These are phyloP conservation scores for Colletotrichum noveboracense DNA, from an alignment of 2,329 filamentous ascomycete species.

Conservation along the genomic window DNA sequence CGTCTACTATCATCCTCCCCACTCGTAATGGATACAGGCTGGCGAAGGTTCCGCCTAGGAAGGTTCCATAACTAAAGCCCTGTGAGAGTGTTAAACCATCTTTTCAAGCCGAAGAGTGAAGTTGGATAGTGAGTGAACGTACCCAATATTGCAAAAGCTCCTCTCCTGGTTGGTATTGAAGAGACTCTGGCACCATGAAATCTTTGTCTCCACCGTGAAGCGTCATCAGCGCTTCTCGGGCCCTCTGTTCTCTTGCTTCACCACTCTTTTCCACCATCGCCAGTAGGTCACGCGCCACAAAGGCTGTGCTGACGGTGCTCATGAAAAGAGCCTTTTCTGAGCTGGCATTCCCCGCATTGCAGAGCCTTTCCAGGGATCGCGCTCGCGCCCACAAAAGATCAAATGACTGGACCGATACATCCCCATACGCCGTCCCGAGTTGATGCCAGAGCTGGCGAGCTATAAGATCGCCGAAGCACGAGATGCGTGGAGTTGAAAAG, in stretches of 20 bases:
- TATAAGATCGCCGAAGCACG: neutral
- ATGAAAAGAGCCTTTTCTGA: neutral
- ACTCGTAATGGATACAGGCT: conserved; percentile 39
- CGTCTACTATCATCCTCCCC: conserved; percentile 46
- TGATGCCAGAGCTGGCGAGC: neutral
- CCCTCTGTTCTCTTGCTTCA: conserved; percentile 23
- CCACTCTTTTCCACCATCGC: conserved; percentile 46
- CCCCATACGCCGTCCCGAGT: neutral
- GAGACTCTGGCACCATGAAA: neutral
- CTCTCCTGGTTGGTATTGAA: neutral
- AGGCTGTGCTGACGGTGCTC: conserved; percentile 35
- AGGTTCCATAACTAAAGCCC: conserved; percentile 51
- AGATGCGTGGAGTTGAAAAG: neutral
- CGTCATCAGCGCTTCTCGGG: neutral
- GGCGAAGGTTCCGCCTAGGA: conserved; percentile 39
- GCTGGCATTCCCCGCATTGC: neutral
- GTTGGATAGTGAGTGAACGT: neutral
- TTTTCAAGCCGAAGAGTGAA: neutral
- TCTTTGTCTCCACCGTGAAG: neutral
- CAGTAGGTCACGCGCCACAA: conserved; percentile 48
- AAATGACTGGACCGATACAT: neutral
- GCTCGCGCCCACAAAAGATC: neutral
- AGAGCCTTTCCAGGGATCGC: neutral
- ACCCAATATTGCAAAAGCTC: neutral
- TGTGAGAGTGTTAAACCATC: conserved; percentile 32